phyloP scores from a whole-genome alignment of 441 rosid species.

The Rhodomyrtus psidioides region DNA sequence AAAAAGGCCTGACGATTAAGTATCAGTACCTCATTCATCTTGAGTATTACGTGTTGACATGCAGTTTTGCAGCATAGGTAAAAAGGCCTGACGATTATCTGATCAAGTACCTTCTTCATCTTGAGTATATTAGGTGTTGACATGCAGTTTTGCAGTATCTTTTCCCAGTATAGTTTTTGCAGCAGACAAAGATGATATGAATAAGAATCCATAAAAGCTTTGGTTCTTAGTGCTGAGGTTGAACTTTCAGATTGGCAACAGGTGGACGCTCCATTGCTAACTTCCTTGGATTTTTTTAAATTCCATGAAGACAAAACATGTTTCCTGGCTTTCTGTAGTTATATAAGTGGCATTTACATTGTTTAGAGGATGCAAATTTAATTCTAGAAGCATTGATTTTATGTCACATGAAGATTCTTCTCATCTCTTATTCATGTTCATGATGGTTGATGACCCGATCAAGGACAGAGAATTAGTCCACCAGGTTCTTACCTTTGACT shows the following conservation, averaged over 20 bases:
- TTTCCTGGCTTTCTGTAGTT: background rate
- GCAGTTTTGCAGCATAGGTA: too few species aligned
- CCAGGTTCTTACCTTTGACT: constrained; percentile 30
- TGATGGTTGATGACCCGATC: constrained; percentile 91
- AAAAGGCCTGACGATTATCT: too few species aligned
- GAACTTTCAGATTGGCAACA: background rate
- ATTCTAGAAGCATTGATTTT: background rate
- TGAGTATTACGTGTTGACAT: background rate
- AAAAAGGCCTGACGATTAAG: background rate
- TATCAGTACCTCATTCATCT: too few species aligned
- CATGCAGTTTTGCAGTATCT: background rate
- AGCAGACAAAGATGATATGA: background rate
- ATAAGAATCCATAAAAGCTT: background rate
- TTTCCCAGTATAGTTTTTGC: background rate
- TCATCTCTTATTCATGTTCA: constrained; percentile 39
- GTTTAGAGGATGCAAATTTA: background rate
- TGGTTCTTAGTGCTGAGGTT: background rate
- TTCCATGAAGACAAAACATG: background rate
- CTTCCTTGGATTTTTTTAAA: background rate
- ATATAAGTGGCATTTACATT: background rate
- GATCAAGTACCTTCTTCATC: background rate
- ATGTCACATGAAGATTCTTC: background rate
- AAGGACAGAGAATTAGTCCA: constrained; percentile 46
- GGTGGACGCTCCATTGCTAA: background rate
- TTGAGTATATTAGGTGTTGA: too few species aligned